A percentile compares a stretch with the other conserved stretches of the same genome.
Evolutionary conservation across 192 early-diverging fungal genomes (phyloP).

Genomic region (Thamnidium elegans): DNA sequence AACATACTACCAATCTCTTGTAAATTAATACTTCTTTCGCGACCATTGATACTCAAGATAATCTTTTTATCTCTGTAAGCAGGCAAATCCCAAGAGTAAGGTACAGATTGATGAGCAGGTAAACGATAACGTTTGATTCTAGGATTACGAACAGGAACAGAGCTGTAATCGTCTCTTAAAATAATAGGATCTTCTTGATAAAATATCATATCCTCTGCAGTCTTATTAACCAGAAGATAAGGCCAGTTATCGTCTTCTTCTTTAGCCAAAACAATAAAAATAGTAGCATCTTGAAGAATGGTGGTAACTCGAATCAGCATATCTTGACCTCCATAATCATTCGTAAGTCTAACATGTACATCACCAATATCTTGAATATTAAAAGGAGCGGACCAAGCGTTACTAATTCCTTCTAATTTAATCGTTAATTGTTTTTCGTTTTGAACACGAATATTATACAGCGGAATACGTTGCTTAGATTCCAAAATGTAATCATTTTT

Average conservation of each 20-base stretch:
- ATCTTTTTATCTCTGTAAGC: constrained; percentile 68
- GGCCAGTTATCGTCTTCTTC: constrained; percentile 81
- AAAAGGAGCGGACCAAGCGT: constrained; percentile 83
- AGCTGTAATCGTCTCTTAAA: constrained; percentile 26
- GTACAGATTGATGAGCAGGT: constrained; percentile 51
- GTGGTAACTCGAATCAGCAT: constrained; percentile 80
- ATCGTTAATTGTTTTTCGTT: constrained; percentile 67
- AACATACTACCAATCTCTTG: constrained; percentile 87
- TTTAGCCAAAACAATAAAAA: constrained; percentile 82
- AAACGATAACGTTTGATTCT: constrained; percentile 24
- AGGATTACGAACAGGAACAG: not conserved
- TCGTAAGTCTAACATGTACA: constrained; percentile 74
- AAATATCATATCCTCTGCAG: constrained; percentile 66
- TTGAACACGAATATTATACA: constrained; percentile 66
- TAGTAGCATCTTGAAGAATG: constrained; percentile 83
- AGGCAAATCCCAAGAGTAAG: constrained; percentile 93
- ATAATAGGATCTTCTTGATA: constrained; percentile 65
- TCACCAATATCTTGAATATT: constrained; percentile 85
- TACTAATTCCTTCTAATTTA: constrained; percentile 60
- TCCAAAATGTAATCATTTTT: constrained; percentile 42
- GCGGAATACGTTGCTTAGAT: constrained; percentile 53
- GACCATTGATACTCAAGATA: constrained; percentile 71
- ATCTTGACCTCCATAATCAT: constrained; percentile 49
- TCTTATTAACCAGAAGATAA: constrained; percentile 77
- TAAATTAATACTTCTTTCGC: constrained; percentile 75